Percentiles rank a stretch among this genome's conserved stretches.
Evolutionary conservation across 345 rosid species (phyloP).

Genomic region (Salix udensis): DNA sequence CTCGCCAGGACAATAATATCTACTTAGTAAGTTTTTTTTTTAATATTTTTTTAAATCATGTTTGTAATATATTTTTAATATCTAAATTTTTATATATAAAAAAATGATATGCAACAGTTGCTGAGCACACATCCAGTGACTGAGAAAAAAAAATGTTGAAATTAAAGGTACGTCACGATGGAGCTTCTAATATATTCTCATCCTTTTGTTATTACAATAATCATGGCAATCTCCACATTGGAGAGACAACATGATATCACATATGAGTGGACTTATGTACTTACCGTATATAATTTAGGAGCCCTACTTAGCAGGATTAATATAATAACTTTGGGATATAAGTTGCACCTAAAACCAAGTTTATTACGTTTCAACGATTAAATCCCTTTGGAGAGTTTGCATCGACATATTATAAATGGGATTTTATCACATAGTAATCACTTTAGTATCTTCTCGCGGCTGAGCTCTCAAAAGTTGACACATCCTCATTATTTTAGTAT

Average conservation of each 20-base stretch:
- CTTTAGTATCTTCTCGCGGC: background rate
- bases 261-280: conserved; percentile 21
- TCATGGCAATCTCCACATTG: conserved; percentile 20
- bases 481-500: too few relatives aligned
- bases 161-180: conserved; percentile 17
- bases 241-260: conserved; percentile 20
- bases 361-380: too few relatives aligned
- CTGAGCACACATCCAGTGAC: too few relatives aligned
- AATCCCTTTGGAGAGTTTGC: background rate
- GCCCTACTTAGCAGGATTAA: background rate
- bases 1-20: too few relatives aligned
- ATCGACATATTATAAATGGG: background rate
- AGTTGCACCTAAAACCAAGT: conserved; percentile 7
- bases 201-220: conserved; percentile 22
- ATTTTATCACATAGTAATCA: background rate
- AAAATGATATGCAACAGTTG: too few relatives aligned
- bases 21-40: too few relatives aligned
- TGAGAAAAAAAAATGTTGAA: background rate
- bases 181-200: background rate
- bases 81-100: too few relatives aligned
- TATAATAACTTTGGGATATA: background rate
- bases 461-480: background rate
- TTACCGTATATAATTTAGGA: conserved; percentile 7
- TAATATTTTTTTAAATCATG: too few relatives aligned
- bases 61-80: too few relatives aligned